Conservation (phyloP, 1,139 yeast species). For the Hyphopichia pseudoburtonii region DNA sequence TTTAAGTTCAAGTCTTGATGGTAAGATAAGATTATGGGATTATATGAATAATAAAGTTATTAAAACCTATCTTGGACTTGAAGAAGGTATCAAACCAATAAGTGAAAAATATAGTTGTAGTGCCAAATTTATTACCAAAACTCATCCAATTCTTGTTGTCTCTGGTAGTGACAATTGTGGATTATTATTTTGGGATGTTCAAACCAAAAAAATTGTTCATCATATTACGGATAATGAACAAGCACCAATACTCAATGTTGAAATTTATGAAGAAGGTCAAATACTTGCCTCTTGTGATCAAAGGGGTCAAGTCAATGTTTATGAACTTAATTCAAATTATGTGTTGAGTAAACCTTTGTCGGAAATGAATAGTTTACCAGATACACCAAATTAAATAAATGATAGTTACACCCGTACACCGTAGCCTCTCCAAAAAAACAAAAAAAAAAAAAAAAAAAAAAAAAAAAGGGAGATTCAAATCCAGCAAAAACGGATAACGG, state of each 20-base stretch:
- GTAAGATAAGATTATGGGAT: slow-evolving; percentile 77
- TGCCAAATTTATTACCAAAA: slow-evolving; percentile 42
- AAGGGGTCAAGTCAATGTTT: slow-evolving; percentile 25
- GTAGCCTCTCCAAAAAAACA: no score
- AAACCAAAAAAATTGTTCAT: slow-evolving; percentile 54
- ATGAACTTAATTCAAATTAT: slow-evolving; percentile 20
- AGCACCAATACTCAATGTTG: slow-evolving; percentile 51
- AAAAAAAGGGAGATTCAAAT: background rate
- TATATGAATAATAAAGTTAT: slow-evolving; percentile 75
- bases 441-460: background rate
- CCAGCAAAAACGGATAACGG: no score
- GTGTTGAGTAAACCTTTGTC: background rate
- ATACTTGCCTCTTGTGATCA: slow-evolving; percentile 39
- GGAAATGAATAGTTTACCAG: slow-evolving; percentile 1
- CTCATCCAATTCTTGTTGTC: slow-evolving; percentile 43
- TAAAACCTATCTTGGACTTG: slow-evolving; percentile 60
- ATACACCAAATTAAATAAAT: slow-evolving; percentile 1
- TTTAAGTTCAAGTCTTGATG: slow-evolving; percentile 79
- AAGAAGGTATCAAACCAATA: slow-evolving; percentile 25
- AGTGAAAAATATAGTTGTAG: slow-evolving; percentile 50
- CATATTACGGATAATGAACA: slow-evolving; percentile 15
- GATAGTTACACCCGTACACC: slow-evolving; percentile 1
- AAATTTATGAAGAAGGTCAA: slow-evolving; percentile 34
- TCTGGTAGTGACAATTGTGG: slow-evolving; percentile 69
- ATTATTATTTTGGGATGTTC: slow-evolving; percentile 74